Base-by-base conservation (phyloP, 257 asterid species). In the Misopates orontium region DNA sequence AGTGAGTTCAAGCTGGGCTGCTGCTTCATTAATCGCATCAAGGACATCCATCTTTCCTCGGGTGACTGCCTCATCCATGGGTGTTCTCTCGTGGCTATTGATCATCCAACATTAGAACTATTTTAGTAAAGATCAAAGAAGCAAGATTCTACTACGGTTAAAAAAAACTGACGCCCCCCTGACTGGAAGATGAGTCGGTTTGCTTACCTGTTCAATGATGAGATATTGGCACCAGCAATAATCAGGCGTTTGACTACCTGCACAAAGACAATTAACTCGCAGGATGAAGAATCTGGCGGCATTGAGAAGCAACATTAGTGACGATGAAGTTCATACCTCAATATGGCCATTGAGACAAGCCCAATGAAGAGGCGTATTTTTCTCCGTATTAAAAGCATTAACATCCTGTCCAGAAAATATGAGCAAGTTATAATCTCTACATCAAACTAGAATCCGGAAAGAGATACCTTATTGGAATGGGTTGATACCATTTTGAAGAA, bases 301-400 rank as follows among this genome's bases (percentile, higher is more conserved):
- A 12, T 5, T 16, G 20, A 50, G 16, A 24, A 23, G 71, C 28
- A 66, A 17, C 20, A 24, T 0, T 25, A 16, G 20, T n/a, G 23
- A 20, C 24, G 44, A 31, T 45, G 20, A 28, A 25, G 51, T 67
- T 48, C 14, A 54, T 71, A 92, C 98, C 95, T 90, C 99, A 8
- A 83, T 69, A 72, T 82, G 95, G 55, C 95, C 96, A 20, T 94
- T 94, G 62, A 94, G 85, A 77, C 96, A 80, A 73, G 97, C 99
- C 96, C 95, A 94, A 63, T 94, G 99, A 69, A 94, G 96, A 57
- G 99, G 95, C 11, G 97, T 86, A 71, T 94, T 94, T 16, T 82
- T 82, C 82, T 94, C 96, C 65, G 51, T 39, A 66, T 94, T 94
- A 45, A 72, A 72, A 73, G 89, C 96, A 80, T 90, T 88, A 17